phyloP scores from a whole-genome alignment of 306 rosid species.

The Abrus precatorius region DNA sequence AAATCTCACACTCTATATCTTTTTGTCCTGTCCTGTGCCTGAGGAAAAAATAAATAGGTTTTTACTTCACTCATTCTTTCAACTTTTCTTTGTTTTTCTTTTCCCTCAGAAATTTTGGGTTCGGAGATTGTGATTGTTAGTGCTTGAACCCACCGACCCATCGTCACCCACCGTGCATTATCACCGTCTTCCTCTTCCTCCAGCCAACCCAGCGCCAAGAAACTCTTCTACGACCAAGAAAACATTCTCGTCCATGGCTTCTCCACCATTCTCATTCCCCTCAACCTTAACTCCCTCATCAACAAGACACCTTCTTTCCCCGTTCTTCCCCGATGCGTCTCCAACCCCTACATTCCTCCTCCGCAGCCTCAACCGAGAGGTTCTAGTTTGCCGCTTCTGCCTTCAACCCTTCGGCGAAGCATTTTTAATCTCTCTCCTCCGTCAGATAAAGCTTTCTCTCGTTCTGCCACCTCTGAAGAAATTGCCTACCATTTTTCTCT shows the following conservation, averaged over 20 bases:
- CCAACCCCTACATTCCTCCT: neutral
- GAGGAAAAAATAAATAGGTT: too few relatives aligned
- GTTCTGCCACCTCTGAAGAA: constrained; percentile 31
- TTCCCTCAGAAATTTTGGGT: too few relatives aligned
- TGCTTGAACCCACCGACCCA: neutral
- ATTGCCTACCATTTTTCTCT: neutral
- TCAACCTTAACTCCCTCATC: neutral
- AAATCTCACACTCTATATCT: too few relatives aligned
- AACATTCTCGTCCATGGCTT: constrained; percentile 35
- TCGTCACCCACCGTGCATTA: constrained; percentile 16
- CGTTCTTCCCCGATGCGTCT: constrained; percentile 46
- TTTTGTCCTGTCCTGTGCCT: too few relatives aligned
- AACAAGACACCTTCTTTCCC: neutral
- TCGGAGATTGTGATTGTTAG: too few relatives aligned
- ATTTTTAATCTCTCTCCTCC: constrained; percentile 37
- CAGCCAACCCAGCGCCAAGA: constrained; percentile 46
- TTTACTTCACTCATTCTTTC: too few relatives aligned
- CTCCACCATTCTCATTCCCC: constrained; percentile 49
- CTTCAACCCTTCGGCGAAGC: constrained; percentile 12
- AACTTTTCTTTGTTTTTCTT: too few relatives aligned
- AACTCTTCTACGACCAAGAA: constrained; percentile 38
- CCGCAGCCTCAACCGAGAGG: neutral
- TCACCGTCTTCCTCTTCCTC: constrained; percentile 6
- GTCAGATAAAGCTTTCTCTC: neutral
- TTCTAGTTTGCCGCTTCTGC: constrained; percentile 46